Evolutionary conservation across 805 yeast genomes (phyloP), one percentile per base, ranked within the genome.

Genomic region (Kodamaea lidongshanica): DNA sequence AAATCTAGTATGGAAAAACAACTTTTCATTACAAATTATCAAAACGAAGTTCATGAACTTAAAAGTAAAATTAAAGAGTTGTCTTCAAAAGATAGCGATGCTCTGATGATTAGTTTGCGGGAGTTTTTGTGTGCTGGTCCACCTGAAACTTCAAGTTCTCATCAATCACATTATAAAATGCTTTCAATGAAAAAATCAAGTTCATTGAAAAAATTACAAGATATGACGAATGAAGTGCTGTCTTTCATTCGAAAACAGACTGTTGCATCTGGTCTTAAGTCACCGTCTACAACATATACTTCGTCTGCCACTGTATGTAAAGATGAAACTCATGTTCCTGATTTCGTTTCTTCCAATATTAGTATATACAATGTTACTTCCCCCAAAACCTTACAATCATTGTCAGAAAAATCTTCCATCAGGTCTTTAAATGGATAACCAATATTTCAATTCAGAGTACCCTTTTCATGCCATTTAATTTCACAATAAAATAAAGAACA

Each of bases 191-290:
- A 23, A 16, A 37, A 52, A 23, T 56, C 63, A 3, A 52, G 46
- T 13, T 60, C 66, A 10, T 42, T 56, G 9, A 44, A 50, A 23
- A 52, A 41, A 30, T 38, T 61, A 11, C 62, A 56, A 20, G 62
- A 53, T 18, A 38, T 59, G 17, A 47, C 52, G 23, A 28, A 40
- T 16, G 48, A 40, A 28, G 45, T 52, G 6, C 37, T 21, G 27
- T 26, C 35, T 6, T 33, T 41, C 14, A 38, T 37, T 6, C 33
- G 35, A 4, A 44, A 40, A 7, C 18, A 39, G 35, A 21, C 33
- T 32, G 16, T 35, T 19, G 15, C 35, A 9, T 31, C 39, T 12
- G 33, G 35, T 7, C 23, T 40, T 27, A 50, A 49, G 32, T 44
- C 54, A 3, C 38, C 47, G 6, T 43, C 57, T 7, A 49, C 54